Evolutionary conservation across 805 yeast genomes (phyloP), one percentile per base, ranked within the genome.

Genomic region (Lachancea cidri): DNA sequence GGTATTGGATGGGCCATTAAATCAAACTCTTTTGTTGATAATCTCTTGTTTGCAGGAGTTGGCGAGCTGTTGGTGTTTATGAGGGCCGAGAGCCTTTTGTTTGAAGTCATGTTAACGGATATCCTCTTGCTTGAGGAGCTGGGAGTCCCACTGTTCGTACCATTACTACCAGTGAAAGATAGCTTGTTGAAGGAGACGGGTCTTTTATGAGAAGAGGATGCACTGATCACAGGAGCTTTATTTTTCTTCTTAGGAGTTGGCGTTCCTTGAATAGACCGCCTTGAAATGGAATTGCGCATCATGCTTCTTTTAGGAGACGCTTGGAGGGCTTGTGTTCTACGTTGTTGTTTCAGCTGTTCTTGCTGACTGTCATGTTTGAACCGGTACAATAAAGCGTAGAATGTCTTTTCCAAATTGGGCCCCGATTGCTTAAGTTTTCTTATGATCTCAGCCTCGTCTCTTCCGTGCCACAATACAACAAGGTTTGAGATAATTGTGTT

Each of bases 381-480:
- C 49, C 83, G 76, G 68, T 79, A 67, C 47, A 86, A 67, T 33
- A 87, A 64, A 49, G 83, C 83, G 64, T 86, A 86, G 53, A 86
- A 82, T 35, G 86, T 79, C 68, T 86, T 86, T 53, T 86, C 95
- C 1, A 88, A 73, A 52, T 79, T 82, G 18, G 82, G 77, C 18
- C 71, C 76, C 1, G 74, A 66, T 7, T 78, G 70, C 33, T 74
- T 55, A 35, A 87, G 67, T 48, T 76, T 74, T 7, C 68, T 60
- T 19, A 77, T 60, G 18, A 87, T 75, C 7, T 69, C 66, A 3
- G 70, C 62, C 39, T 74, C 73, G 34, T 74, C 71, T 47, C 82
- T 84, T 42, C 89, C 91, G 58, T 84, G 95, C 77, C 93, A 86
- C 46, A 86, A 66, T 5, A 85, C 85, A 33, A 83, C 81, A 47